phyloP scores from a whole-genome alignment of 208 protist genomes.

The Leishmania arabica region DNA sequence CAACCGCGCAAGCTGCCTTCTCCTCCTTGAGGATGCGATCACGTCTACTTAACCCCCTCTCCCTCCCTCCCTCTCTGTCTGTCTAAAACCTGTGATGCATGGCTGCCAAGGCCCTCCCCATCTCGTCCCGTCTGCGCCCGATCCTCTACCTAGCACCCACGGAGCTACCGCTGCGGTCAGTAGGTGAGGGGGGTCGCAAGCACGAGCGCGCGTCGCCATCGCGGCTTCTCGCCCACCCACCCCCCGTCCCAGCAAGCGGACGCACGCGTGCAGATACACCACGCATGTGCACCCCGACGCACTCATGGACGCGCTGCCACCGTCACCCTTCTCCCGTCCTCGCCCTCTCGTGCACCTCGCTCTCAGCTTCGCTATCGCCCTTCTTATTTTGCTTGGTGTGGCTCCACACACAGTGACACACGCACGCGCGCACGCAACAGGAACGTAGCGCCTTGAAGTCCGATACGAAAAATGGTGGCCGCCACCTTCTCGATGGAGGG shows the following conservation, averaged over 20 bases:
- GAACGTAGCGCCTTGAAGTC: neutral
- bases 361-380: neutral
- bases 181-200: neutral
- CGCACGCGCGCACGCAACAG: neutral
- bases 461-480: neutral
- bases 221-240: neutral
- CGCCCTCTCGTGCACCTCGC: neutral
- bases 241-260: neutral
- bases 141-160: no score
- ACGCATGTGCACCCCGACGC: neutral
- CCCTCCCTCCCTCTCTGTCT: neutral
- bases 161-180: no score
- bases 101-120: neutral
- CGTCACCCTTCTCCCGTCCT: neutral
- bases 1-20: neutral
- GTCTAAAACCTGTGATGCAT: neutral
- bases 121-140: neutral
- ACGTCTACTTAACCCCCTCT: neutral
- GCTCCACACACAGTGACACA: neutral
- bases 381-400: no score
- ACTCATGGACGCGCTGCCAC: neutral
- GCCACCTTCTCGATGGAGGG: slow-evolving; percentile 52
- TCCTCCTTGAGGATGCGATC: neutral
- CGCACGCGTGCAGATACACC: neutral
- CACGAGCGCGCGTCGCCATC: neutral